Conservation (phyloP, 345 rosid species). For the Microcos paniculata region DNA sequence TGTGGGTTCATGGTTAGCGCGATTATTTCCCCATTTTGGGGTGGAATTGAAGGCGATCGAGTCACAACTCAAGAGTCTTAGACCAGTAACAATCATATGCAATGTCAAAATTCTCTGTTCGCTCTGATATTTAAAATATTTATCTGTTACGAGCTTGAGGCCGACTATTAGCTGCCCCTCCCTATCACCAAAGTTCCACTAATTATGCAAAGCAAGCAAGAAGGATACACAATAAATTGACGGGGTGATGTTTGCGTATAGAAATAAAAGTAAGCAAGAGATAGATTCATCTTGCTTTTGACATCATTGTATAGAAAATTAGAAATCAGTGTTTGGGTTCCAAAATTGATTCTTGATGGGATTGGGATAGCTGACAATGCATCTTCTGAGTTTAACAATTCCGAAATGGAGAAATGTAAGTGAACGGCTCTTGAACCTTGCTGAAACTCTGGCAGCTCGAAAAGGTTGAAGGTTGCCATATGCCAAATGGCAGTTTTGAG, state of each 20-base stretch:
- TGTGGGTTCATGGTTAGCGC: accelerated
- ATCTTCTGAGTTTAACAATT: not conserved
- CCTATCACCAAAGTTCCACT: not conserved
- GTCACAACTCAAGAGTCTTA: too few relatives aligned
- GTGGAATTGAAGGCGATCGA: not conserved
- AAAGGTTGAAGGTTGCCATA: not conserved
- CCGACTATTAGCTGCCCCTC: not conserved
- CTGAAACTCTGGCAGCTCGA: not conserved
- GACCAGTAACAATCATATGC: too few relatives aligned
- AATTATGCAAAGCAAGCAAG: not conserved
- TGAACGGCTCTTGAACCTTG: conserved; percentile 5
- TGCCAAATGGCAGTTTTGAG: conserved; percentile 12
- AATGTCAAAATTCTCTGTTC: not conserved
- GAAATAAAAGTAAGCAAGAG: not conserved
- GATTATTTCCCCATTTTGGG: not conserved
- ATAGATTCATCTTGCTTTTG: not conserved
- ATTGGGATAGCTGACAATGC: not conserved
- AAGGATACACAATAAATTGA: not conserved
- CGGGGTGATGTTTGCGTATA: not conserved
- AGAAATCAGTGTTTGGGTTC: not conserved
- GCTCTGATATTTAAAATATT: not conserved
- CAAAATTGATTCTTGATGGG: not conserved
- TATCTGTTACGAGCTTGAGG: too few relatives aligned
- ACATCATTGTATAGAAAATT: not conserved
- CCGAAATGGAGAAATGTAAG: not conserved